Base-by-base conservation (phyloP, 73 alveolate species). In the Paraurostyla sp. region DNA sequence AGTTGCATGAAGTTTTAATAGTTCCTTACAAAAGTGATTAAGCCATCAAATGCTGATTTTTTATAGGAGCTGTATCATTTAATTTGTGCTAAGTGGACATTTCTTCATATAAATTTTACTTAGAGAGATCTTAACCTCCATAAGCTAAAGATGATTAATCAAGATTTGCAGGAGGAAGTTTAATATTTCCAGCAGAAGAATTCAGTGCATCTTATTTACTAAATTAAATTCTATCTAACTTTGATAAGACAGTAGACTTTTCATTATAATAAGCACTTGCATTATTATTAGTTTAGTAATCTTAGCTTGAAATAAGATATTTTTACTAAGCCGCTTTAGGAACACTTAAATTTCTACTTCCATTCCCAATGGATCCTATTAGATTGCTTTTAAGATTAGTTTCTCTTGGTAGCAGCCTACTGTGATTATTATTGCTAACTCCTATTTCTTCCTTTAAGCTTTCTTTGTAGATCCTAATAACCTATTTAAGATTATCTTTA, bases 401-500 rank as follows among this genome's bases (percentile, higher is more conserved):
- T 20, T 73, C 86, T 46, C 30, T 73, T 15, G 13, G 13, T 15
- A 18, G 57, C 57, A 22, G 27, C 52, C 13, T 40, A 1, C 3
- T 45, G 6, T 48, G 50, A 45, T 68, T 2, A 9, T 68, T 69
- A 36, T 69, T 69, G 62, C 40, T 20, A 9, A 22, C 52, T 9
- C 38, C 46, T 68, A 13, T 60, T 13, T 43, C 60, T 4, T 29
- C 52, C 30, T 11, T 62, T 43, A 48, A 29, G 33, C 71, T 56
- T 6, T 73, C 86, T 73, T 49, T 73, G 40, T 73, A 73, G 15
- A 73, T 73, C 30, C 46, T 73, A 22, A 73, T 73, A 0, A 73
- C 86, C 29, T 73, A 73, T 43, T 49, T 73, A 7, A 73, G 27
- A 36, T 73, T 73, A 4, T 73, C 86, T 46, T 73, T 73, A 25